Evolutionary conservation across 2,329 filamentous ascomycete species (phyloP).

Genomic region (Penicillium expansum): DNA sequence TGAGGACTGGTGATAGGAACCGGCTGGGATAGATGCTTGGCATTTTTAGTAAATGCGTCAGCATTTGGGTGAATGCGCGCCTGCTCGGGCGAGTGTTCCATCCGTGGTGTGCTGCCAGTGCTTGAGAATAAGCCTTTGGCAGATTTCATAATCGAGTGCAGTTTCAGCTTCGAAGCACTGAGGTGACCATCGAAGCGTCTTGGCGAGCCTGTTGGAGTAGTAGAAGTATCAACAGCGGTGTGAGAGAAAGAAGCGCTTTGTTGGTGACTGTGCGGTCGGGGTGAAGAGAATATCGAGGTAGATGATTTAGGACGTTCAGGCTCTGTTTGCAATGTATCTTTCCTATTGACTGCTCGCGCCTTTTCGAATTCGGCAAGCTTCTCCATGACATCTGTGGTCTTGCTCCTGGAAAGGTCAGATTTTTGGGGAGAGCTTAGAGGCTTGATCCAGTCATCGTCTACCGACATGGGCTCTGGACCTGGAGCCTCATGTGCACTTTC

Average conservation of each 20-base stretch:
- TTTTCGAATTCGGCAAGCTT: constrained; percentile 34
- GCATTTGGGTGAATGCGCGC: constrained; percentile 29
- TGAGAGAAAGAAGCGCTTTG: constrained; percentile 64
- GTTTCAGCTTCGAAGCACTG: constrained; percentile 87
- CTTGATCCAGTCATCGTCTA: constrained; percentile 60
- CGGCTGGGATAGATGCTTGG: constrained; percentile 20
- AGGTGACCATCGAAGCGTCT: constrained; percentile 70
- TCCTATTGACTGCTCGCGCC: constrained; percentile 18
- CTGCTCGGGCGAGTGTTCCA: constrained; percentile 50
- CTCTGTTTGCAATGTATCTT: constrained; percentile 18
- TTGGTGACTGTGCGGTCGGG: constrained; percentile 50
- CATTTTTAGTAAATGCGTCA: constrained; percentile 18
- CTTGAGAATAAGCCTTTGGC: constrained; percentile 84
- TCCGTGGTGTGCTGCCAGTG: constrained; percentile 59
- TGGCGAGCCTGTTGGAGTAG: constrained; percentile 58
- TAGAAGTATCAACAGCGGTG: constrained; percentile 51
- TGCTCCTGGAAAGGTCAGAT: constrained; percentile 58
- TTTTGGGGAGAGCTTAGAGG: constrained; percentile 49
- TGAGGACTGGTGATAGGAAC: constrained; percentile 31
- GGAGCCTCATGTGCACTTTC: constrained; percentile 23
- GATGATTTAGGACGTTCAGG: constrained; percentile 63
- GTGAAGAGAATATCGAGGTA: constrained; percentile 57
- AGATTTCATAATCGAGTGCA: constrained; percentile 85
- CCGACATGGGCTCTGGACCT: constrained; percentile 22
- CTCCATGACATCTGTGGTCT: constrained; percentile 62